Base-by-base conservation (phyloP, 2,329 filamentous ascomycete genomes). In the Elsinoe arachidis region DNA sequence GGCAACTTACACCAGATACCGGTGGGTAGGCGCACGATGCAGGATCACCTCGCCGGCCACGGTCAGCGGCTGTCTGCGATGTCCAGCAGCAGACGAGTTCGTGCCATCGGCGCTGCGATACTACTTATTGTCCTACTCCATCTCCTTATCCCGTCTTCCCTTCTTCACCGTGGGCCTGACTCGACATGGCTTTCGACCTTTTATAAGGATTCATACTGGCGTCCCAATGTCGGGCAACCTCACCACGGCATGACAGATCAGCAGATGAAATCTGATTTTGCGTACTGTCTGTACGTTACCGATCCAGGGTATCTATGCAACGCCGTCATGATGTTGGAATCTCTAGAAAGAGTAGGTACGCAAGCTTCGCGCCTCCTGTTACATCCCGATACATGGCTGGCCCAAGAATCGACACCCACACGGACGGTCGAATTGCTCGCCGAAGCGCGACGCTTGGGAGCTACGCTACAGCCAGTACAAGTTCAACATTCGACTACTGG, bases 391-490 rank as follows among this genome's bases (percentile, higher is more conserved):
- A 63, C 73, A 59, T 72, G 69, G 69, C 67, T 57, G 10, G 17
- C 21, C 11, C 46, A 26, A 37, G 44, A 41, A 9, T 17, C 12
- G 9, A 30, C 14, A 2, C 4, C 17, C 12, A 19, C 58, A 9
- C 23, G 14, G 2, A 41, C 38, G 11, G 34, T 46, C 5, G 30
- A 59, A 47, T 61, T 69, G 6, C 60, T 69, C 7, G 59, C 59
- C 30, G 59, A 63, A 10, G 80, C 80, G 19, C 70, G 72, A 60
- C 71, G 77, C 55, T 65, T 69, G 19, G 73, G 75, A 6, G 79
- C 76, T 35, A 73, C 76, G 57, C 64, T 81, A 43, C 67, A 75
- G 52, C 78, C 79, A 10, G 70, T 79, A 38, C 65, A 73, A 56
- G 68, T 77, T 15, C 19, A 59, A 33, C 41, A 65, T 64, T 38